Evolutionary conservation across 176 grass and related monocot species (phyloP).

Genomic region (Hyparrhenia diplandra): DNA sequence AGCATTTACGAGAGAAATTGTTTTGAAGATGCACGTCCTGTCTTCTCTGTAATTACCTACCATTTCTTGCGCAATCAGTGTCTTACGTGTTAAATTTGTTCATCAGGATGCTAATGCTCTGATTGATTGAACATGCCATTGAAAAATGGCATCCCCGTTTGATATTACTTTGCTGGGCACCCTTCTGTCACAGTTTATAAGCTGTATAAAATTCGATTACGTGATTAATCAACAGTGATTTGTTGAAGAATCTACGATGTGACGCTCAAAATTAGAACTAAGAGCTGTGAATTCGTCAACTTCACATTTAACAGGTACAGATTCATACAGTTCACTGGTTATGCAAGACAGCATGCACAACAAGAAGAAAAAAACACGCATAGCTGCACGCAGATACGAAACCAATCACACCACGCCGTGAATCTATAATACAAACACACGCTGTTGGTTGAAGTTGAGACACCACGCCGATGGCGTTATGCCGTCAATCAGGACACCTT

Average conservation of each 20-base stretch:
- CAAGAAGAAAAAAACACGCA: not conserved
- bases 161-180: not conserved
- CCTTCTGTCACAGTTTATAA: not conserved
- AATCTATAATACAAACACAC: not conserved
- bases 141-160: not conserved
- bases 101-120: not conserved
- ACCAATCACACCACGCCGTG: not conserved
- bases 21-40: not conserved
- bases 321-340: not conserved
- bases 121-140: not conserved
- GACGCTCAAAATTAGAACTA: not conserved
- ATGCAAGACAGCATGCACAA: not conserved
- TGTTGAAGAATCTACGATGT: not conserved
- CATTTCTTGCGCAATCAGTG: not conserved
- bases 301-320: not conserved
- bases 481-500: slow-evolving; percentile 44
- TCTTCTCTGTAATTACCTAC: not conserved
- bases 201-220: not conserved
- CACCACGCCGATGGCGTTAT: not conserved
- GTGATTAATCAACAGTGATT: not conserved
- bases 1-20: not conserved
- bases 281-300: not conserved
- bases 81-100: not conserved
- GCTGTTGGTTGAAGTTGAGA: not conserved
- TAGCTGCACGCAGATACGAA: not conserved